These are phyloP conservation scores for Stevia rebaudiana DNA, from an alignment of 140 eudicot species.

Conservation along the genomic window DNA sequence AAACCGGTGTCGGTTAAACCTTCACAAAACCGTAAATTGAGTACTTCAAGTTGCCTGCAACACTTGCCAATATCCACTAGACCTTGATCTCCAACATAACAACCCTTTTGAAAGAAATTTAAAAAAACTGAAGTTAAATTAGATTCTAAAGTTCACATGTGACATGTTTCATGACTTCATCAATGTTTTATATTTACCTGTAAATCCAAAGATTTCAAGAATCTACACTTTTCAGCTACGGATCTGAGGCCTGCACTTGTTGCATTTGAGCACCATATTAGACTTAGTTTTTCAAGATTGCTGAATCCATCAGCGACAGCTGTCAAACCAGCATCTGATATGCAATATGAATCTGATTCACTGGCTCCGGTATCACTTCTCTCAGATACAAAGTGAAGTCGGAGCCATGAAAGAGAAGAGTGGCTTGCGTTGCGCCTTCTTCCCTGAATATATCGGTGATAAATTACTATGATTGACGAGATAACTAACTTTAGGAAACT, in stretches of 20 bases:
- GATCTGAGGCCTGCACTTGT: constrained; percentile 71
- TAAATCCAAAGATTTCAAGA: constrained; percentile 62
- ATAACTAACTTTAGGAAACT: not conserved
- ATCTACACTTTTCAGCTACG: constrained; percentile 71
- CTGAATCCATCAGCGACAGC: constrained; percentile 66
- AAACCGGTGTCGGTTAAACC: constrained; percentile 75
- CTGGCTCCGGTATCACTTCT: constrained; percentile 40
- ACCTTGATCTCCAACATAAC: constrained; percentile 89
- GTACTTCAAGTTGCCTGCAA: constrained; percentile 68
- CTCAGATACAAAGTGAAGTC: constrained; percentile 40
- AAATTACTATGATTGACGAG: constrained; percentile 6
- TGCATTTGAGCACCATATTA: constrained; percentile 90
- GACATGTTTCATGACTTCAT: too few relatives aligned
- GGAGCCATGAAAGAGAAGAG: constrained; percentile 34
- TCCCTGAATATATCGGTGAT: constrained; percentile 40
- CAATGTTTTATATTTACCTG: constrained; percentile 45
- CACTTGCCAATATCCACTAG: constrained; percentile 71
- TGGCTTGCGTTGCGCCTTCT: constrained; percentile 56
- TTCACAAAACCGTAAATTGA: constrained; percentile 85
- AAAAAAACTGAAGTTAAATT: constrained; percentile 17
- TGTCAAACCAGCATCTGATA: constrained; percentile 79
- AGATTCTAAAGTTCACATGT: constrained; percentile 12
- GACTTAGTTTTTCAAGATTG: constrained; percentile 73
- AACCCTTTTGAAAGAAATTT: constrained; percentile 48
- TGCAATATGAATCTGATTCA: constrained; percentile 51